Evolutionary conservation across 805 yeast genomes (phyloP).

Genomic region (Starmerella riodocensis): DNA sequence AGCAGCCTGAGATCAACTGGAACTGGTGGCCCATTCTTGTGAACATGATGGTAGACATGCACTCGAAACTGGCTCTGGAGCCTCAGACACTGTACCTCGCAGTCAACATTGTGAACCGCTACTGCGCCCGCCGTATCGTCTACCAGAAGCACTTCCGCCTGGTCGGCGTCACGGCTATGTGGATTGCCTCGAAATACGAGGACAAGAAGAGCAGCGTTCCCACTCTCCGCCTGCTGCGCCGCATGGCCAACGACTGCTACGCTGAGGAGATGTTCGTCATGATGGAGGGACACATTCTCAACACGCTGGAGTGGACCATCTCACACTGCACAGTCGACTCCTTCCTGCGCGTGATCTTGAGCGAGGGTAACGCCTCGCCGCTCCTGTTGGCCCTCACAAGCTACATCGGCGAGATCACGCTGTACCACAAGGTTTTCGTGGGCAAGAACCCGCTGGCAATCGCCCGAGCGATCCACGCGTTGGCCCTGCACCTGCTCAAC

Average conservation of each 20-base stretch:
- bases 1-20: constrained; percentile 75
- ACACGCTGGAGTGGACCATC: constrained; percentile 56
- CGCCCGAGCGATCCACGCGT: constrained; percentile 26
- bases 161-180: constrained; percentile 79
- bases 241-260: constrained; percentile 51
- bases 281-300: constrained; percentile 61
- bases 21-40: constrained; percentile 55
- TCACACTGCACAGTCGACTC: constrained; percentile 45
- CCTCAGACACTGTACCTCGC: constrained; percentile 55
- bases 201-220: constrained; percentile 67
- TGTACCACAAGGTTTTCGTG: constrained; percentile 27
- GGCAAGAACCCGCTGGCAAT: constrained; percentile 24
- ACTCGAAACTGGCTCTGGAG: constrained; percentile 49
- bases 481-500: constrained; percentile 23
- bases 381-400: constrained; percentile 23
- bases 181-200: constrained; percentile 74
- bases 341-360: constrained; percentile 25
- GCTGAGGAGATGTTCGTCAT: constrained; percentile 48
- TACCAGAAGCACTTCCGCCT: constrained; percentile 73
- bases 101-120: constrained; percentile 70
- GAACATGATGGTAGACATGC: constrained; percentile 56
- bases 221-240: constrained; percentile 52
- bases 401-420: constrained; percentile 28
- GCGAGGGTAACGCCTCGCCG: constrained; percentile 21
- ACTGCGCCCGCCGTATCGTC: constrained; percentile 75